Evolutionary conservation across 2,329 filamentous ascomycete species (phyloP), one percentile per base, ranked within the genome.

Genomic region (Bipolaris sorokiniana): DNA sequence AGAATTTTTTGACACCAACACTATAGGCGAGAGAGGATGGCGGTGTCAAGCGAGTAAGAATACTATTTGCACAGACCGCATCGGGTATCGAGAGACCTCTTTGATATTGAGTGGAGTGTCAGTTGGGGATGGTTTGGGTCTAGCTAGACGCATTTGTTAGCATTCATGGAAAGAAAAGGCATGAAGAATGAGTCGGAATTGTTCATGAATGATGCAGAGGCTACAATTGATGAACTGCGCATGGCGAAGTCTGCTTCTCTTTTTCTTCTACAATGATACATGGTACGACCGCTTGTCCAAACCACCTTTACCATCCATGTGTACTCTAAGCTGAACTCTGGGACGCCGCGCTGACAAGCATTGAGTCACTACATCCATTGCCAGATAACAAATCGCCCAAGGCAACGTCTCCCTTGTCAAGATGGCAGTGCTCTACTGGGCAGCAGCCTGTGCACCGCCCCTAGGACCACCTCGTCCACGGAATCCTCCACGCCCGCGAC

Each of bases 1-100:
- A n/a, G n/a, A n/a, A n/a, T n/a, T 34, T 77, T 10, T 31, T 79
- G 1, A 54, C 63, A 0, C 78, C 77, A 0, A 78, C 68, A 1
- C 73, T 55, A 9, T 79, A 56, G 37, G 37, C 4, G 7, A 16
- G 5, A 7, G 1, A 9, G 5, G 23, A 15, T 33, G 26, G 23
- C 23, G n/a, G 13, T 11, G 11, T n/a, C 20, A 15, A 13, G 10
- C 7, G 20, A 11, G 9, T 6, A 11, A n/a, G n/a, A n/a, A 7
- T 41, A 5, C 6, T 16, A 16, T 45, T 7, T 5, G 7, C 5
- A 18, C 20, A 5, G n/a, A 31, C 15, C 18, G n/a, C 10, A n/a
- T 31, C n/a, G 1, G 16, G 15, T 16, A 31, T 18, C n/a, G 5
- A 18, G 16, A 10, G 23, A 11, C 15, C 18, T 45, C 18, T 15